These are phyloP conservation scores for Pelargonium myrrhifolium DNA, from an alignment of 441 rosid species.

Conservation along the genomic window DNA sequence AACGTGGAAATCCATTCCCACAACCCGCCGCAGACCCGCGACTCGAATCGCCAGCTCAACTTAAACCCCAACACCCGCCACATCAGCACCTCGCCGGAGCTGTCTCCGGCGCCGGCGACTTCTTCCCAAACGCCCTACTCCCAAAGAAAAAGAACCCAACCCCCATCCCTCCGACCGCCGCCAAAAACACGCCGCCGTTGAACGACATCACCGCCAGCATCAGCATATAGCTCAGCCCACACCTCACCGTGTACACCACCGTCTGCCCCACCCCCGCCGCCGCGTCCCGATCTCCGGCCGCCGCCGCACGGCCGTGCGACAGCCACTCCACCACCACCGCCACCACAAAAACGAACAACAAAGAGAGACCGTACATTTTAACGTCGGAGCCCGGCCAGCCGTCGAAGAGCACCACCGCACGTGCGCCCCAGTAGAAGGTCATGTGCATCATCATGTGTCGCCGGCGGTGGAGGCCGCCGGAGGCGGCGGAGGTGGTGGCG, in stretches of 20 bases:
- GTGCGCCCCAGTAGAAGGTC: constrained; percentile 66
- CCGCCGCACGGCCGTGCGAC: constrained; percentile 23
- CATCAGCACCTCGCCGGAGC: not conserved
- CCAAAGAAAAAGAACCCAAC: constrained; percentile 41
- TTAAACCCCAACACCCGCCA: not conserved
- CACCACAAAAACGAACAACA: constrained; percentile 36
- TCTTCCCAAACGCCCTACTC: constrained; percentile 26
- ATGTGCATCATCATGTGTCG: constrained; percentile 24
- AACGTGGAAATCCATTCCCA: too few species aligned
- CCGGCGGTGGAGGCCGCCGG: constrained; percentile 24
- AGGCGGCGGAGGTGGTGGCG: not conserved
- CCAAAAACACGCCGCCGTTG: constrained; percentile 51
- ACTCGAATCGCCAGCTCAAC: too few species aligned
- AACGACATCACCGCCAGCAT: constrained; percentile 52
- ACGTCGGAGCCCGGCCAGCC: constrained; percentile 66
- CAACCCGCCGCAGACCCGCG: too few species aligned
- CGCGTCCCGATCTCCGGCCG: constrained; percentile 31
- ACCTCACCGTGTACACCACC: constrained; percentile 30
- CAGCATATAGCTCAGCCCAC: constrained; percentile 42
- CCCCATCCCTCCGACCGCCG: constrained; percentile 41
- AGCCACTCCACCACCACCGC: constrained; percentile 58
- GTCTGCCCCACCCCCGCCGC: constrained; percentile 39
- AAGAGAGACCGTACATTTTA: constrained; percentile 55
- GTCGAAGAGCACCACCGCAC: constrained; percentile 44
- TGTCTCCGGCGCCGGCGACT: constrained; percentile 11